These are phyloP conservation scores for Starmerella gropengiesseri DNA, from an alignment of 805 yeast species.

Conservation along the genomic window DNA sequence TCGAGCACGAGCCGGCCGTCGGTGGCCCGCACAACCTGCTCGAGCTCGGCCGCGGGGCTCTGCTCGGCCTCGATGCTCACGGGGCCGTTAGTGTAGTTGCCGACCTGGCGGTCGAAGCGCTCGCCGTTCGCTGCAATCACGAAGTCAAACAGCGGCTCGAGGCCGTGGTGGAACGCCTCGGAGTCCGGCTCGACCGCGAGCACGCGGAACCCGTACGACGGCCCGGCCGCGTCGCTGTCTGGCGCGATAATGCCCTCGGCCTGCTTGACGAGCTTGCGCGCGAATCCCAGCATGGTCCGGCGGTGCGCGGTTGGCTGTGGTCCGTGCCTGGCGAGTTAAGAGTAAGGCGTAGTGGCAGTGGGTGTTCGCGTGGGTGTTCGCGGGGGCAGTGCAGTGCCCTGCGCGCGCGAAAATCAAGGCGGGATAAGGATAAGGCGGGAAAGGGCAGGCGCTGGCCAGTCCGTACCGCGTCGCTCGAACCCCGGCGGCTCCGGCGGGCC, in stretches of 20 bases:
- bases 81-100: not conserved
- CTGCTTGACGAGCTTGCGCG: conserved; percentile 48
- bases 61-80: conserved; percentile 19
- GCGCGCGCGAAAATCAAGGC: too few relatives aligned
- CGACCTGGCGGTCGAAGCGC: conserved; percentile 32
- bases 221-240: conserved; percentile 24
- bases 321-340: too few relatives aligned
- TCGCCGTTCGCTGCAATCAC: conserved; percentile 70
- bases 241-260: conserved; percentile 33
- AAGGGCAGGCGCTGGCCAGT: too few relatives aligned
- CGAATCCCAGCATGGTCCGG: conserved; percentile 35
- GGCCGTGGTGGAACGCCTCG: conserved; percentile 40
- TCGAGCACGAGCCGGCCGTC: conserved; percentile 38
- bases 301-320: too few relatives aligned
- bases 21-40: conserved; percentile 12
- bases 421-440: too few relatives aligned
- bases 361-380: too few relatives aligned
- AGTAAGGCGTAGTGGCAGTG: too few relatives aligned
- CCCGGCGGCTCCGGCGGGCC: too few relatives aligned
- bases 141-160: conserved; percentile 83
- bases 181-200: conserved; percentile 40
- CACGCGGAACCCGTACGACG: conserved; percentile 46
- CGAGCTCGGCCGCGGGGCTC: conserved; percentile 19
- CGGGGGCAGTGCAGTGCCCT: too few relatives aligned
- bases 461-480: too few relatives aligned